These are phyloP conservation scores for Rosa rugosa DNA, from an alignment of 306 rosid species.

Conservation along the genomic window DNA sequence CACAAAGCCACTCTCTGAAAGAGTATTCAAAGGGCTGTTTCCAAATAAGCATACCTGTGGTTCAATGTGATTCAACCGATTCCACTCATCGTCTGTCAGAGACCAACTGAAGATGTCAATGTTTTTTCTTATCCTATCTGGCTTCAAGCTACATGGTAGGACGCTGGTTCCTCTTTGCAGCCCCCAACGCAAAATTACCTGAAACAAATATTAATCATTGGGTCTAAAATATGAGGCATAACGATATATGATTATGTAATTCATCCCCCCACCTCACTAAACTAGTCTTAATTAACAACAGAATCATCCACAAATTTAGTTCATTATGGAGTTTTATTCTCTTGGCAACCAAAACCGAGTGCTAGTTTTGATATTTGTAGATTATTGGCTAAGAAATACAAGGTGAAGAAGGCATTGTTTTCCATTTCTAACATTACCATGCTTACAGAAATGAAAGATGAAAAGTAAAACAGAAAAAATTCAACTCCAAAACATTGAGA, in stretches of 20 bases:
- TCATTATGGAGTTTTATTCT: background rate
- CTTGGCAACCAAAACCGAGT: background rate
- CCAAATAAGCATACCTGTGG: constrained; percentile 53
- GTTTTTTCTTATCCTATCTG: constrained; percentile 38
- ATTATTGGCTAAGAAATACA: background rate
- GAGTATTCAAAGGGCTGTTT: constrained; percentile 38
- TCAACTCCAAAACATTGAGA: background rate
- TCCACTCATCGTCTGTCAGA: constrained; percentile 44
- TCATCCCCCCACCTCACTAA: background rate
- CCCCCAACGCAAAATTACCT: constrained; percentile 45
- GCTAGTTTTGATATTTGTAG: background rate
- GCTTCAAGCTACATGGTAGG: constrained; percentile 42
- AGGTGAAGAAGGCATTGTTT: background rate
- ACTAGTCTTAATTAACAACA: background rate
- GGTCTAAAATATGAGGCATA: background rate
- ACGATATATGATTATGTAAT: background rate
- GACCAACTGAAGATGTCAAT: constrained; percentile 45
- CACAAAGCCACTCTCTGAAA: constrained; percentile 36
- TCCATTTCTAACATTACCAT: background rate
- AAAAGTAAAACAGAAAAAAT: background rate
- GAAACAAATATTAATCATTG: constrained; percentile 4
- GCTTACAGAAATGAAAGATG: background rate
- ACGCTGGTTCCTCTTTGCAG: constrained; percentile 49
- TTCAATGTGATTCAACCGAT: constrained; percentile 41
- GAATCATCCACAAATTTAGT: background rate